Conservation (phyloP, 2,329 filamentous ascomycete genomes). For the Macrophomina pseudophaseolina region DNA sequence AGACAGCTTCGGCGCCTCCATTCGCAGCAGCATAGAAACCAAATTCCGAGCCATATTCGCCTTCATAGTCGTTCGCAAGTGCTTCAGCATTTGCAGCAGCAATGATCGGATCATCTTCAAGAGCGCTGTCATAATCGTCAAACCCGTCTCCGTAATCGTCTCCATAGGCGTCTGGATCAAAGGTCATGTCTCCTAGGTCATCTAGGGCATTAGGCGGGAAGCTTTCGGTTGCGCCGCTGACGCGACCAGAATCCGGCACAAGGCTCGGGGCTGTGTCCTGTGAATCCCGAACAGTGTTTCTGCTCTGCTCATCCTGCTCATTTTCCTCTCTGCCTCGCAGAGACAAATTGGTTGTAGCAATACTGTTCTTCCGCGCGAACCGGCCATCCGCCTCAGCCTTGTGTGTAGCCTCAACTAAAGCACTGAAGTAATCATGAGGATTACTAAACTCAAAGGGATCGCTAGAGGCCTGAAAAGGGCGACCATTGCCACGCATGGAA, state of each 20-base stretch:
- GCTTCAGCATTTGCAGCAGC: slow-evolving; percentile 94
- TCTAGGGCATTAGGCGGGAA: slow-evolving; percentile 30
- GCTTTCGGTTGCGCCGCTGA: slow-evolving; percentile 44
- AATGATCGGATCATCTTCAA: slow-evolving; percentile 82
- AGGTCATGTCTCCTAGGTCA: slow-evolving; percentile 49
- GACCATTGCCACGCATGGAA: slow-evolving; percentile 11
- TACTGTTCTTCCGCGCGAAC: slow-evolving; percentile 67
- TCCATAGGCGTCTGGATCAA: slow-evolving; percentile 61
- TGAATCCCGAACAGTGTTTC: slow-evolving; percentile 21
- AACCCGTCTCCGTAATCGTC: slow-evolving; percentile 47
- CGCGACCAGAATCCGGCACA: slow-evolving; percentile 55
- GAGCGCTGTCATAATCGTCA: slow-evolving; percentile 57
- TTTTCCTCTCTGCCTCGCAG: slow-evolving; percentile 35
- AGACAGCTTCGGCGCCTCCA: slow-evolving; percentile 65
- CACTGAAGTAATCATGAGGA: slow-evolving; percentile 78
- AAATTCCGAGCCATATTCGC: slow-evolving; percentile 95
- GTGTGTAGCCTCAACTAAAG: slow-evolving; percentile 80
- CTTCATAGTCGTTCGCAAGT: slow-evolving; percentile 88
- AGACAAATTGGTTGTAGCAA: slow-evolving; percentile 37
- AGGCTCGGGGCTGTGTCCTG: slow-evolving; percentile 49
- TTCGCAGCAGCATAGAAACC: slow-evolving; percentile 79
- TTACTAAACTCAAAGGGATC: slow-evolving; percentile 49
- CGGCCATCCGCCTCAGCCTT: slow-evolving; percentile 77
- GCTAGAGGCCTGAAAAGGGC: slow-evolving; percentile 44
- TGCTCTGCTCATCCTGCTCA: slow-evolving; percentile 38